These are phyloP conservation scores for Termitomyces sp. DNA, from an alignment of 768 basidiomycete species.

Conservation along the genomic window DNA sequence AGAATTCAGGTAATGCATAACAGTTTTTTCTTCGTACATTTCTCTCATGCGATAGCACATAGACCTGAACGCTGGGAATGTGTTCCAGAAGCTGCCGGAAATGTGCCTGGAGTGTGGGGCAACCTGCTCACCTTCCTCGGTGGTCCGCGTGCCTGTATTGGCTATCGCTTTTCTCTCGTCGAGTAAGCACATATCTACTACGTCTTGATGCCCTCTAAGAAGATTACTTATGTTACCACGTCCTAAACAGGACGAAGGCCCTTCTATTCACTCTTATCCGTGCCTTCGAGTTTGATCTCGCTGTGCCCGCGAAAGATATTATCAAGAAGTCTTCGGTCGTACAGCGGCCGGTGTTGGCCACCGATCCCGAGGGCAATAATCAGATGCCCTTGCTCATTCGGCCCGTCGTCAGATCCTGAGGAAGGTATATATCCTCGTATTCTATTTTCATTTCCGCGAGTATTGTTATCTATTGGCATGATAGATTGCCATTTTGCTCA, in stretches of 20 bases:
- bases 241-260: constrained; percentile 26
- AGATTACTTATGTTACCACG: constrained; percentile 17
- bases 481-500: not conserved
- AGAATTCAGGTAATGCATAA: constrained; percentile 47
- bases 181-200: constrained; percentile 32
- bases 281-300: constrained; percentile 49
- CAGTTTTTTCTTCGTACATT: not conserved
- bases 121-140: constrained; percentile 59
- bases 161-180: constrained; percentile 57
- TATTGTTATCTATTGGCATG: not conserved
- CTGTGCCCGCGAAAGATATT: constrained; percentile 42
- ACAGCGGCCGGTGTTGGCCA: constrained; percentile 38
- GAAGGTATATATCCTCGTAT: not conserved
- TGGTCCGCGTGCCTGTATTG: constrained; percentile 66
- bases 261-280: constrained; percentile 45
- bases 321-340: constrained; percentile 34
- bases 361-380: constrained; percentile 31
- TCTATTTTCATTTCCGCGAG: not conserved
- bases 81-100: constrained; percentile 35
- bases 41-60: not conserved
- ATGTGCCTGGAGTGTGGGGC: constrained; percentile 58
- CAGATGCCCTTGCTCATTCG: constrained; percentile 41
- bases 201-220: no score
- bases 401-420: constrained; percentile 11
- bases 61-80: constrained; percentile 66